These are phyloP conservation scores for Coemansia sp. DNA, from an alignment of 192 early-diverging fungal species.

Conservation along the genomic window DNA sequence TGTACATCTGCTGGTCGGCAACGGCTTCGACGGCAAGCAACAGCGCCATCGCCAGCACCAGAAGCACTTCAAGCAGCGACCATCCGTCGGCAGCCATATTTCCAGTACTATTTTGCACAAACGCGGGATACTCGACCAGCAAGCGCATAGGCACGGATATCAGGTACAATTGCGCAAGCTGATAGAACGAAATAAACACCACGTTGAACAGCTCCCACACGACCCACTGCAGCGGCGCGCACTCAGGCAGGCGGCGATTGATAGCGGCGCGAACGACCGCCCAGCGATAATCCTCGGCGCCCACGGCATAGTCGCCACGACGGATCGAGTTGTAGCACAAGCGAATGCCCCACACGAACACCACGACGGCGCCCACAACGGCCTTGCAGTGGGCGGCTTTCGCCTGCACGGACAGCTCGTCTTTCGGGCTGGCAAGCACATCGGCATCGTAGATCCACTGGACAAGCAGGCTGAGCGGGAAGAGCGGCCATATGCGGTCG, in stretches of 20 bases:
- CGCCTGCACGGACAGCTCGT: neutral
- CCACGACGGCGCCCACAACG: conserved; percentile 45
- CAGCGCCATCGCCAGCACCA: conserved; percentile 42
- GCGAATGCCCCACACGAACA: conserved; percentile 67
- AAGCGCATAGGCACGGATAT: conserved; percentile 19
- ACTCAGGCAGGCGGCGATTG: neutral
- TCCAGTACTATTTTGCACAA: neutral
- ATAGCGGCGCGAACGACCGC: conserved; percentile 36
- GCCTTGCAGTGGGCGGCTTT: conserved; percentile 23
- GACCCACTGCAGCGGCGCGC: conserved; percentile 2
- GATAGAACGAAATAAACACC: conserved; percentile 71
- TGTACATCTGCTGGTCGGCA: conserved; percentile 83
- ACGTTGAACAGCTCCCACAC: conserved; percentile 68
- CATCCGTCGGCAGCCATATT: conserved; percentile 12
- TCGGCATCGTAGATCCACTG: conserved; percentile 50
- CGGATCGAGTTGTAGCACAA: conserved; percentile 77
- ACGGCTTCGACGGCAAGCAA: conserved; percentile 61
- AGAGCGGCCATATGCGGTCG: conserved; percentile 77
- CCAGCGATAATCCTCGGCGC: conserved; percentile 80
- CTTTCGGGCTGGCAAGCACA: neutral
- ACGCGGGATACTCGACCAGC: neutral
- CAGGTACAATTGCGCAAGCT: conserved; percentile 64
- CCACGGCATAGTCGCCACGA: conserved; percentile 69
- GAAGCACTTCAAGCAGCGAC: conserved; percentile 50
- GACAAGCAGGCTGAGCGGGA: conserved; percentile 61